phyloP scores from a whole-genome alignment of 2,329 filamentous ascomycete species.

The Alternaria novae-zelandiae region DNA sequence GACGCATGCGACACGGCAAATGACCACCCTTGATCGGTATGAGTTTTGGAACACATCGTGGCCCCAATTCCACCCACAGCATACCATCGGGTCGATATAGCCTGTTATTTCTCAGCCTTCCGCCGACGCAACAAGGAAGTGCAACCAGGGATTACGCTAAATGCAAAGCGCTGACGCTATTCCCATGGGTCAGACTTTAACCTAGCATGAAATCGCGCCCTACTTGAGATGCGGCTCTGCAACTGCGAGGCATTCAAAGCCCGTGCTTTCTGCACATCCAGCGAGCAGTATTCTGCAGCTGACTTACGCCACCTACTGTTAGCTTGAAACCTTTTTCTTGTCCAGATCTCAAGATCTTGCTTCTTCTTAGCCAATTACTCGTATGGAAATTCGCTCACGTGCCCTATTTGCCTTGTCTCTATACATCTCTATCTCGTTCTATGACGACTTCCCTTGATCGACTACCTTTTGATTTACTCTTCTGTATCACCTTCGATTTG shows the following conservation, averaged over 20 bases:
- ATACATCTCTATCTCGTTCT: conserved; percentile 7
- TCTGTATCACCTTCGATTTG: conserved; percentile 62
- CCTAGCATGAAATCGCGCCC: not conserved
- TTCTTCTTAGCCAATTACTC: not conserved
- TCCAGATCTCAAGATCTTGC: not conserved
- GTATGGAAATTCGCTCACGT: not conserved
- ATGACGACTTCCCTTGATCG: conserved; percentile 48
- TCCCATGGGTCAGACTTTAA: accelerated
- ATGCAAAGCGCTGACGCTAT: not conserved
- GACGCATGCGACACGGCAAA: not conserved
- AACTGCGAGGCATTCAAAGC: not conserved
- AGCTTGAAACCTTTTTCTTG: not conserved
- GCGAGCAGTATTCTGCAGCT: not conserved
- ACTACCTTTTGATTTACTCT: conserved; percentile 71
- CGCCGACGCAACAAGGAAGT: not conserved
- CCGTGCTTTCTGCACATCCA: not conserved
- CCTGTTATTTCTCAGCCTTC: not conserved
- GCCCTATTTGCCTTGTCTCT: not conserved
- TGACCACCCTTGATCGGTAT: not conserved
- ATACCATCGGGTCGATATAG: too few species aligned
- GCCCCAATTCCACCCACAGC: not conserved
- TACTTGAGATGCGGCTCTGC: not conserved
- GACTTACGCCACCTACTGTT: not conserved
- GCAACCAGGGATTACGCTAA: not conserved
- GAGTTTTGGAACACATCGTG: not conserved